Conservation (phyloP, 208 protist genomes). For the Trypanosoma lewisi region DNA sequence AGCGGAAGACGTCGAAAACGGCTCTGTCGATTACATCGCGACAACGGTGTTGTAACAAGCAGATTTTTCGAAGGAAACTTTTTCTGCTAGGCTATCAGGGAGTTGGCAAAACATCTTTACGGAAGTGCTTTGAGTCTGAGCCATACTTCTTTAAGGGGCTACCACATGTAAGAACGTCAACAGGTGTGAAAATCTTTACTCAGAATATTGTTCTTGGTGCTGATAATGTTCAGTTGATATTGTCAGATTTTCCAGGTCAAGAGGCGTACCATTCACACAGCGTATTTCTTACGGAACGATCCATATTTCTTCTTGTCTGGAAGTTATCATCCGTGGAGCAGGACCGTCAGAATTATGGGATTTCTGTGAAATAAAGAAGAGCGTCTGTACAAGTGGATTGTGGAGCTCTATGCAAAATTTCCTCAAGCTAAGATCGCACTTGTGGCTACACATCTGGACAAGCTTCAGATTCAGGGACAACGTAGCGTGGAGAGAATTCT, state of each 20-base stretch:
- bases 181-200: slow-evolving; percentile 74
- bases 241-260: slow-evolving; percentile 89
- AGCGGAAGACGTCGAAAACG: slow-evolving; percentile 6
- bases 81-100: slow-evolving; percentile 86
- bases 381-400: slow-evolving; percentile 80
- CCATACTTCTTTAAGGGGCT: slow-evolving; percentile 78
- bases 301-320: slow-evolving; percentile 88
- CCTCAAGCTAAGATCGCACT: slow-evolving; percentile 69
- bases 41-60: slow-evolving; percentile 54
- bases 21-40: slow-evolving; percentile 18
- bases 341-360: slow-evolving; percentile 77
- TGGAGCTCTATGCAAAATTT: slow-evolving; percentile 88
- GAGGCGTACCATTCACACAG: slow-evolving; percentile 87
- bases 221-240: slow-evolving; percentile 56
- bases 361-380: slow-evolving; percentile 79
- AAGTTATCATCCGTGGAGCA: slow-evolving; percentile 88
- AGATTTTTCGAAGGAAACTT: slow-evolving; percentile 75
- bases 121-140: slow-evolving; percentile 87
- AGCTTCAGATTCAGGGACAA: slow-evolving; percentile 80
- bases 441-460: slow-evolving; percentile 87
- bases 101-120: slow-evolving; percentile 88
- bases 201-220: slow-evolving; percentile 53
- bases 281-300: slow-evolving; percentile 80
- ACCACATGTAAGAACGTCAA: slow-evolving; percentile 79
- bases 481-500: slow-evolving; percentile 87